These are phyloP conservation scores for Trypanosoma lewisi DNA, from an alignment of 208 protist species.

Conservation along the genomic window DNA sequence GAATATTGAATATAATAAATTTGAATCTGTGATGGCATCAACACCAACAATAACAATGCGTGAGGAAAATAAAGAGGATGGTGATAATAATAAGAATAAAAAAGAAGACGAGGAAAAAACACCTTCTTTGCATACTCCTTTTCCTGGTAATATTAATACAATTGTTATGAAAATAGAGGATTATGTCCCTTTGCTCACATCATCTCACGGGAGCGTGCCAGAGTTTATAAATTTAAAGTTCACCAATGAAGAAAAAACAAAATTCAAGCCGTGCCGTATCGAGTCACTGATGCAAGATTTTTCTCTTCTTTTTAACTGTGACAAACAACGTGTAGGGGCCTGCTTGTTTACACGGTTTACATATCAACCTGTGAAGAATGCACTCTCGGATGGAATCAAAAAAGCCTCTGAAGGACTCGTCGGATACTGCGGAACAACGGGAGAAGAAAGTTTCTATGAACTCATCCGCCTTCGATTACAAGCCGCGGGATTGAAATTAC, in stretches of 20 bases:
- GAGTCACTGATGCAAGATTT: conserved; percentile 93
- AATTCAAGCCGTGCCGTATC: conserved; percentile 80
- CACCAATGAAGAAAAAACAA: conserved; percentile 41
- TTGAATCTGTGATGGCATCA: conserved; percentile 51
- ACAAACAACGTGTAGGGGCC: conserved; percentile 58
- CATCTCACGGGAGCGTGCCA: conserved; percentile 69
- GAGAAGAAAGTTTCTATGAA: conserved; percentile 73
- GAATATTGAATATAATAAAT: conserved; percentile 89
- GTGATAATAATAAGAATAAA: too few relatives aligned
- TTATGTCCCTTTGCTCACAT: conserved; percentile 59
- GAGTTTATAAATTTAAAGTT: conserved; percentile 96
- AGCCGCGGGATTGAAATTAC: conserved; percentile 18
- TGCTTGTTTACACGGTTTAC: conserved; percentile 69
- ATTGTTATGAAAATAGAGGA: conserved; percentile 66
- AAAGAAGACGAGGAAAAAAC: too few relatives aligned
- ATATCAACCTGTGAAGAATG: conserved; percentile 91
- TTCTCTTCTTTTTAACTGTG: conserved; percentile 55
- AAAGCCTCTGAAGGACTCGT: conserved; percentile 41
- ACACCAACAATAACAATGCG: conserved; percentile 36
- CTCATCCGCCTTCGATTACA: conserved; percentile 53
- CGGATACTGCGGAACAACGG: conserved; percentile 65
- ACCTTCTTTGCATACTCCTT: conserved; percentile 70
- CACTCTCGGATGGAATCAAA: conserved; percentile 41
- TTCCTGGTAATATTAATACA: conserved; percentile 92
- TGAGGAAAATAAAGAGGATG: too few relatives aligned